Evolutionary conservation across 768 basidiomycete genomes (phyloP), one percentile per base, ranked within the genome.

Genomic region (Termitomyces sp.): DNA sequence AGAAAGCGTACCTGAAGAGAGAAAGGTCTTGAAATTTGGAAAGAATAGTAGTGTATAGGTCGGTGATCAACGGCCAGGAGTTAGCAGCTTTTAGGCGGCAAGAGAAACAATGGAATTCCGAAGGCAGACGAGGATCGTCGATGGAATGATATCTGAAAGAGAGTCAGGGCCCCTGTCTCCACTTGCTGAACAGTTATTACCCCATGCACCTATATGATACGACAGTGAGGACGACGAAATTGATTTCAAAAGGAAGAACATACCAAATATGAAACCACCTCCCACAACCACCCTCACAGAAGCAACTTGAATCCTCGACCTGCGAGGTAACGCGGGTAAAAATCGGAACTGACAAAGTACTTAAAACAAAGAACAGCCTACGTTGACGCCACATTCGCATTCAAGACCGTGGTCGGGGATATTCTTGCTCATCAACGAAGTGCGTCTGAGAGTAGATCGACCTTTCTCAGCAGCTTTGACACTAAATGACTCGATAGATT

Each of bases 201-300:
- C 84, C 84, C 77, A 85, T 82, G 64, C 84, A 86, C 84, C 84
- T 85, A 47, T 13, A 54, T 22, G n/a, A 22, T 24, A 54, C 14
- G 20, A 35, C 14, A 30, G 44, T 50, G 44, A 52, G 40, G 36
- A 33, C 43, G 6, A 26, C 9, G 18, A 32, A 14, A 9, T 32
- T 22, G 0, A 9, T 50, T 10, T 42, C 26, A n/a, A 22, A 22
- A 32, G 8, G 8, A 51, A 51, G 20, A 30, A 57, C 81, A 54
- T 55, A 90, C 90, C 90, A 93, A 44, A 84, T 64, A 68, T 93
- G 91, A 66, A 81, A 87, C 89, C 89, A 91, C 57, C 74, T 79
- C 18, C 75, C 75, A 69, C 91, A 92, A n/a, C 77, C 82, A 9
- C 83, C 85, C 58, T 92, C 88, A 64, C 90, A 93, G 56, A 82